Base-by-base conservation (phyloP, 2,329 filamentous ascomycete species). In the Colletotrichum gigasporum region DNA sequence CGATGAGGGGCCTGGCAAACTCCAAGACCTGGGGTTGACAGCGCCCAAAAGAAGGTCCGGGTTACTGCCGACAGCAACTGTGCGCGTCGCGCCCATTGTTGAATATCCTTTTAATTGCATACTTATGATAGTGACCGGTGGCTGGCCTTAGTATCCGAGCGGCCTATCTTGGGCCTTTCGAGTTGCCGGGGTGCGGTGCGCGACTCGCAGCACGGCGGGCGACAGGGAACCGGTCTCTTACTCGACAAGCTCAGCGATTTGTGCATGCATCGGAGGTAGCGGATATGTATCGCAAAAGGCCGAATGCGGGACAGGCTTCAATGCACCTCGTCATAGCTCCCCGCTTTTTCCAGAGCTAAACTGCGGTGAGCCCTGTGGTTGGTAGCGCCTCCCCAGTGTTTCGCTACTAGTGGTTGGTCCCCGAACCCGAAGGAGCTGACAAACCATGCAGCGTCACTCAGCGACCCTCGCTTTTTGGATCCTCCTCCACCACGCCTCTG, bases 251-350 rank as follows among this genome's bases (percentile, higher is more conserved):
- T 47, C 24, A 14, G 16, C 22, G 22, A 26, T 10, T 56, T 48
- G 47, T 61, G 56, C 50, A 50, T 35, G 35, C 26, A 37, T 55
- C 62, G 62, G 62, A 62, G 48, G 48, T 65, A 65, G 26, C 56
- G 42, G 41, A 62, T n/a, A 45, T 51, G 48, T 55, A 64, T 37
- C 57, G 48, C 20, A 11, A 54, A 54, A 50, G 11, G 61, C 62
- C 62, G 62, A 61, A 61, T 64, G 63, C 58, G 44, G 63, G 35
- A 56, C 51, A 51, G 37, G 50, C 39, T 50, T 26, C 63, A 52
- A 65, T 68, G 63, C 42, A 67, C 67, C 67, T 55, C 66, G 59
- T 67, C 64, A 67, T 68, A 68, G 59, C 52, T 63, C 47, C 24
- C 63, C 65, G 47, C 52, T 52, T 58, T 63, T 58, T 26, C n/a